Percentiles rank a stretch among this genome's conserved stretches.
These are phyloP conservation scores for Camellia oleifera DNA, from an alignment of 179 eudicot species.

Conservation along the genomic window DNA sequence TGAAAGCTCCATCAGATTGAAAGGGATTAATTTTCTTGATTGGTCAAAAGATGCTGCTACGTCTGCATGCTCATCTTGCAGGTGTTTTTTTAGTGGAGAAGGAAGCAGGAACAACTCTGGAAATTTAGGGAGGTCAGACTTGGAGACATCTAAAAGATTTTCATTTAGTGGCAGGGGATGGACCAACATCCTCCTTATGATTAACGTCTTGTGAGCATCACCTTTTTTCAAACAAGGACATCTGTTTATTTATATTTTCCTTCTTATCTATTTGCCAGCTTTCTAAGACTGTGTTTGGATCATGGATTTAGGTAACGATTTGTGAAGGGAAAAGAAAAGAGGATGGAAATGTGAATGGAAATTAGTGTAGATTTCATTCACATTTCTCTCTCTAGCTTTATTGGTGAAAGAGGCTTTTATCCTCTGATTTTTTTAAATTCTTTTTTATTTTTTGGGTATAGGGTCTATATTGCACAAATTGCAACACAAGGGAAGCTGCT, in stretches of 20 bases:
- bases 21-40: conserved; percentile 33
- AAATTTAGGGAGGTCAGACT: conserved; percentile 24
- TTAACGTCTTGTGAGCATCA: conserved; percentile 58
- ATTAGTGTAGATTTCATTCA: too few species aligned
- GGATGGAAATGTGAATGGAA: too few species aligned
- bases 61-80: conserved; percentile 26
- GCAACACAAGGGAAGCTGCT: conserved; percentile 63
- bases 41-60: conserved; percentile 38
- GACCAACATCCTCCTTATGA: conserved; percentile 46
- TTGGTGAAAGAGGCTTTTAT: conserved; percentile 3
- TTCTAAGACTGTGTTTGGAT: background rate
- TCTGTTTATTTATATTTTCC: background rate
- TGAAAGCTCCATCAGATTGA: conserved; percentile 26
- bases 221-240: conserved; percentile 5
- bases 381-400: background rate
- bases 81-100: conserved; percentile 37
- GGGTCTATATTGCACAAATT: conserved; percentile 59
- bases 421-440: conserved; percentile 1
- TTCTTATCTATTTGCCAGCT: background rate
- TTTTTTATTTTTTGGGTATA: conserved; percentile 16
- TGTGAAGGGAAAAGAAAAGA: too few species aligned
- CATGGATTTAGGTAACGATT: too few species aligned
- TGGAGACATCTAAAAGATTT: conserved; percentile 26
- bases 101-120: conserved; percentile 23
- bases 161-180: conserved; percentile 38